phyloP scores from a whole-genome alignment of 1,284 basidiomycete genomes.

The Stygiomarasmius scandens region DNA sequence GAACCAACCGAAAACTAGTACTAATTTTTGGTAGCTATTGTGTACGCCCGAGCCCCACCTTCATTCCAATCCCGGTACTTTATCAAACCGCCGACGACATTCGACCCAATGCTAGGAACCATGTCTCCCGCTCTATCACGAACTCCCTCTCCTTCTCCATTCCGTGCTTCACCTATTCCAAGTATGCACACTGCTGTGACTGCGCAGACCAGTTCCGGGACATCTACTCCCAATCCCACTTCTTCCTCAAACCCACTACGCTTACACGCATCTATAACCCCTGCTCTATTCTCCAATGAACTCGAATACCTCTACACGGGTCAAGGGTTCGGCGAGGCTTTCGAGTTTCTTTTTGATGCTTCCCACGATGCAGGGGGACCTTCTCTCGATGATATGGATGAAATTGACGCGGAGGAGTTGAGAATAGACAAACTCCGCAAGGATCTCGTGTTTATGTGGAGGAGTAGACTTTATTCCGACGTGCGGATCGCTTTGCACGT shows the following conservation, averaged over 20 bases:
- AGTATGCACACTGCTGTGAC: not conserved
- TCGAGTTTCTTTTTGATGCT: constrained; percentile 87
- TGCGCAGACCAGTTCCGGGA: constrained; percentile 15
- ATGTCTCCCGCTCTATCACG: constrained; percentile 25
- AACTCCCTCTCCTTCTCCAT: constrained; percentile 24
- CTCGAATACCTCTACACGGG: constrained; percentile 90
- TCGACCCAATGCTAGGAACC: constrained; percentile 44
- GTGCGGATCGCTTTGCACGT: constrained; percentile 74
- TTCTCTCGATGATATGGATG: constrained; percentile 20
- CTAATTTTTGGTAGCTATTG: constrained; percentile 63
- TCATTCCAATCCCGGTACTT: constrained; percentile 87
- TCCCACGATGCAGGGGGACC: constrained; percentile 48
- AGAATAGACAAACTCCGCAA: constrained; percentile 87
- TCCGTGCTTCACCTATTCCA: constrained; percentile 5
- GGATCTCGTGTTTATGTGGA: constrained; percentile 96
- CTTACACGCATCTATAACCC: constrained; percentile 70
- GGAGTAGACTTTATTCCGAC: constrained; percentile 90
- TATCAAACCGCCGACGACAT: constrained; percentile 46
- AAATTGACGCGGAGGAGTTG: constrained; percentile 63
- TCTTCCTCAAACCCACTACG: constrained; percentile 40
- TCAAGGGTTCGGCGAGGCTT: constrained; percentile 85
- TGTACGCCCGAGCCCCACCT: constrained; percentile 91
- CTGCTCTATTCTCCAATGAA: constrained; percentile 80
- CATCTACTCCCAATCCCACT: constrained; percentile 44
- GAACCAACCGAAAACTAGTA: too few species aligned